phyloP scores from a whole-genome alignment of 768 basidiomycete species.

The Russula compacta region DNA sequence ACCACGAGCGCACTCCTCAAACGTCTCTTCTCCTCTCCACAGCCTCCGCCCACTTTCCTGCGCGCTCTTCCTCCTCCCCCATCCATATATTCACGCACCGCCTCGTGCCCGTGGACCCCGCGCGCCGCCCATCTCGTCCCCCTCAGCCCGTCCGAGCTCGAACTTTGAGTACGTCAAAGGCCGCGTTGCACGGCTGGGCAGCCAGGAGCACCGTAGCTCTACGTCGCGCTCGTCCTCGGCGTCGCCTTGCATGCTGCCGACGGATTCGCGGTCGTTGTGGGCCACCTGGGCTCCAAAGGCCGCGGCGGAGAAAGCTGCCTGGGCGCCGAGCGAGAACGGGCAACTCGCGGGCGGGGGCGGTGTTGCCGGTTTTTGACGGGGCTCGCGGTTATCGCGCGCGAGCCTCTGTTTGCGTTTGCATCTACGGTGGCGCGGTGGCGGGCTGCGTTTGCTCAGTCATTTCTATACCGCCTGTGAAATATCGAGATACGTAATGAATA shows the following conservation, averaged over 20 bases:
- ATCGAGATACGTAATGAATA: too few species aligned
- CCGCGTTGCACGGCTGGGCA: conserved; percentile 55
- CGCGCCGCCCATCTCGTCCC: conserved; percentile 39
- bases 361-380: conserved; percentile 50
- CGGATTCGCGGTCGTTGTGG: conserved; percentile 46
- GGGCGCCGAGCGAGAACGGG: conserved; percentile 26
- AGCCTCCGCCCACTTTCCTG: conserved; percentile 31
- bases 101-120: conserved; percentile 37
- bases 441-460: conserved; percentile 38
- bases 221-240: conserved; percentile 49
- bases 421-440: conserved; percentile 43
- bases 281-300: conserved; percentile 36
- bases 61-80: conserved; percentile 50
- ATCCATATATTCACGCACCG: conserved; percentile 67
- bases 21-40: conserved; percentile 39
- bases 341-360: conserved; percentile 32
- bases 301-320: conserved; percentile 17
- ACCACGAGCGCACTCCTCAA: conserved; percentile 48
- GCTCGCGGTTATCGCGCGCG: conserved; percentile 41
- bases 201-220: conserved; percentile 51
- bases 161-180: conserved; percentile 80
- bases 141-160: conserved; percentile 57
- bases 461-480: conserved; percentile 35
- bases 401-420: conserved; percentile 48
- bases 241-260: conserved; percentile 54